Evolutionary conservation across 2,329 filamentous ascomycete genomes (phyloP).

Genomic region (Hypocrella siamensis): DNA sequence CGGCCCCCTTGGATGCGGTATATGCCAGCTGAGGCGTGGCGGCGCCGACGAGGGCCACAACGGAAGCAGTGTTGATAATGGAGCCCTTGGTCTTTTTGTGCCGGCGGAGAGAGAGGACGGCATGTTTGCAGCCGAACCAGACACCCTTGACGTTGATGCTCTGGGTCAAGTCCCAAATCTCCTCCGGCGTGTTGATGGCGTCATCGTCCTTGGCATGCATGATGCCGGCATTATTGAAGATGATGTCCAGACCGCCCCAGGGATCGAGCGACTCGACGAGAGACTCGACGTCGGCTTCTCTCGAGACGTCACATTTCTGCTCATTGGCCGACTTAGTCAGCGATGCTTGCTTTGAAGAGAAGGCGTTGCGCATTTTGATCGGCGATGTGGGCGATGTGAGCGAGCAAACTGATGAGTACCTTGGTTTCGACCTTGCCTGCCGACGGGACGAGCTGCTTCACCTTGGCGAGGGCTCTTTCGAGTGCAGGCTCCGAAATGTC

Average conservation of each 20-base stretch:
- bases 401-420: too few species aligned
- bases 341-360: too few species aligned
- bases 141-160: conserved; percentile 95
- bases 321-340: too few species aligned
- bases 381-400: too few species aligned
- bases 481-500: conserved; percentile 72
- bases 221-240: conserved; percentile 97
- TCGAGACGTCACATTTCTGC: conserved; percentile 58
- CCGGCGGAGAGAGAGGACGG: conserved; percentile 64
- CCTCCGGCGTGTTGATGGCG: conserved; percentile 71
- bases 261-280: conserved; percentile 60
- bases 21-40: conserved; percentile 85
- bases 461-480: conserved; percentile 58
- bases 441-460: conserved; percentile 54
- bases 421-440: conserved; percentile 44
- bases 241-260: conserved; percentile 79
- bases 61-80: conserved; percentile 85
- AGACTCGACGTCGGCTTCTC: conserved; percentile 62
- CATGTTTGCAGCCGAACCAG: conserved; percentile 93
- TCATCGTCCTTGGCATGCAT: conserved; percentile 78
- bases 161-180: conserved; percentile 88
- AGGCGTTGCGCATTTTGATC: too few species aligned
- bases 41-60: conserved; percentile 74
- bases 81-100: conserved; percentile 65
- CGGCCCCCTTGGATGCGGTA: conserved; percentile 86